These are phyloP conservation scores for Puccinia coronata DNA, from an alignment of 1,284 basidiomycete genomes.

Conservation along the genomic window DNA sequence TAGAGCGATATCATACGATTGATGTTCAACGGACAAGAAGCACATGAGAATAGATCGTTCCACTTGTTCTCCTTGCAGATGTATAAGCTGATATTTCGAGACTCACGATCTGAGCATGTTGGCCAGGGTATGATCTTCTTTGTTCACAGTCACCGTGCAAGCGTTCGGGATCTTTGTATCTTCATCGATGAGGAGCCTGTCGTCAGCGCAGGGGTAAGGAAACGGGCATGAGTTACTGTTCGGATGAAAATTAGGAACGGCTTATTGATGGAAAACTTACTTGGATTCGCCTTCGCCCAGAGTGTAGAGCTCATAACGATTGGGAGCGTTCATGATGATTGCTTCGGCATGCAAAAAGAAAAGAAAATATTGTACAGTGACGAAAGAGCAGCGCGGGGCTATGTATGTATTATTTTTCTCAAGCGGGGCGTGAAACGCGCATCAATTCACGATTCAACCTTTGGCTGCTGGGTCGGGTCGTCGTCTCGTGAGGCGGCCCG, in stretches of 20 bases:
- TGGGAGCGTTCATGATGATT: conserved; percentile 97
- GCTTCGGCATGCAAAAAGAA: no score
- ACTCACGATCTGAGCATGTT: conserved; percentile 93
- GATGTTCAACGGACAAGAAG: background rate
- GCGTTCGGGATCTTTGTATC: conserved; percentile 98
- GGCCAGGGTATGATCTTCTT: conserved; percentile 95
- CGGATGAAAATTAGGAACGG: background rate
- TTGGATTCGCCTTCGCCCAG: conserved; percentile 87
- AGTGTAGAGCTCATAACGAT: conserved; percentile 86
- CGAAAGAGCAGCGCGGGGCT: no score
- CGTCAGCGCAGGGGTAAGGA: background rate
- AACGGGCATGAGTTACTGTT: conserved; percentile 49
- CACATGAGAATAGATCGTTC: no score
- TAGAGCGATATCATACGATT: conserved; percentile 57
- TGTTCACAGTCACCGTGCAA: conserved; percentile 86
- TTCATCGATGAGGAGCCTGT: conserved; percentile 85
- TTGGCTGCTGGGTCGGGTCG: no score
- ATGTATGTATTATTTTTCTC: no score
- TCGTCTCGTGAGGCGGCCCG: no score
- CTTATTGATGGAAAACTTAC: conserved; percentile 63
- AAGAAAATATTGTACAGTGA: no score
- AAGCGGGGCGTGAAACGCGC: no score
- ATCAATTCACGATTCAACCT: no score
- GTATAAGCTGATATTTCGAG: background rate
- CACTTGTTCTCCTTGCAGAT: background rate